Percentiles rank a stretch among this genome's conserved stretches.
Conservation (phyloP, 305 asterid genomes). For the Fraxinus baroniana region DNA sequence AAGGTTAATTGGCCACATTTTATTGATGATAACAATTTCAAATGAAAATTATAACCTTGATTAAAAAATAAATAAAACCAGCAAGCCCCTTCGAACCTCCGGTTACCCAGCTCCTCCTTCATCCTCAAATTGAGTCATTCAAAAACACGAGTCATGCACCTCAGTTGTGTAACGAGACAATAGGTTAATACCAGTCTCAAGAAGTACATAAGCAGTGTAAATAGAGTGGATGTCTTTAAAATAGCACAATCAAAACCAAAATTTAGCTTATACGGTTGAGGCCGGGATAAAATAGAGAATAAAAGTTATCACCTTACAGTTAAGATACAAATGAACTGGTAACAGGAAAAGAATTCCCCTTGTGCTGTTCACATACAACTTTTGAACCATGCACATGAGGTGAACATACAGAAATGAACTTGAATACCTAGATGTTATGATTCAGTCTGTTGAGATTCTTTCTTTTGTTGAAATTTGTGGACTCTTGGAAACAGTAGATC, state of each 20-base stretch:
- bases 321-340: constrained; percentile 28
- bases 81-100: neutral
- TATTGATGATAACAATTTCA: neutral
- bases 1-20: neutral
- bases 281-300: neutral
- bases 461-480: constrained; percentile 65
- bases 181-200: neutral
- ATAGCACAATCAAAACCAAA: neutral
- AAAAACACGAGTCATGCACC: neutral
- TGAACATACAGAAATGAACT: neutral
- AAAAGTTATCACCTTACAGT: constrained; percentile 14
- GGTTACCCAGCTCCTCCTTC: neutral
- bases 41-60: neutral
- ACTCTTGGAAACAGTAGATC: constrained; percentile 73
- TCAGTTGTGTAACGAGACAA: neutral
- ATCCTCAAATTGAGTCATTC: neutral
- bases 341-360: constrained; percentile 23
- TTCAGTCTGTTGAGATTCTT: constrained; percentile 80
- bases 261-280: neutral
- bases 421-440: constrained; percentile 26
- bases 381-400: constrained; percentile 5
- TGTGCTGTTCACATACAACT: constrained; percentile 48
- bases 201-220: neutral
- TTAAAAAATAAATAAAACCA: neutral
- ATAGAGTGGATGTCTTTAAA: neutral